Conservation (phyloP, 164 flowering plant genomes). For the Hamamelis virginiana region DNA sequence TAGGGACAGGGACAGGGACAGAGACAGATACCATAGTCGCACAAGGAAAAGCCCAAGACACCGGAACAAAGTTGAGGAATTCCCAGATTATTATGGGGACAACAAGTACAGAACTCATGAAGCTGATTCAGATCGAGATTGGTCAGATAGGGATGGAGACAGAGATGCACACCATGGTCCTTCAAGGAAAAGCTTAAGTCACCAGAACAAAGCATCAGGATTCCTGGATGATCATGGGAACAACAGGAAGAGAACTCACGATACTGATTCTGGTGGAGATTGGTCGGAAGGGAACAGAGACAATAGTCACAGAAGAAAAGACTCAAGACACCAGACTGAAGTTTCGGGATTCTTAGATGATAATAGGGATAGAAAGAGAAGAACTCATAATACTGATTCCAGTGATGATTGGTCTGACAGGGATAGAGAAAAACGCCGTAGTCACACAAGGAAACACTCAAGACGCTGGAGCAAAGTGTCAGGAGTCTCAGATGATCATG, state of each 20-base stretch:
- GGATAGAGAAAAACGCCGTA: background rate
- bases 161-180: background rate
- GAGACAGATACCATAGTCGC: background rate
- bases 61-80: background rate
- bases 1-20: background rate
- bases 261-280: constrained; percentile 22
- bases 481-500: constrained; percentile 1
- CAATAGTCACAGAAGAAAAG: constrained; percentile 4
- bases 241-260: background rate
- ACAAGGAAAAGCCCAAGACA: constrained; percentile 13
- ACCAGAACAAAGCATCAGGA: background rate
- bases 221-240: constrained; percentile 1
- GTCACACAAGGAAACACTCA: constrained; percentile 9
- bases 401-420: background rate
- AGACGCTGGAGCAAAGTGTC: background rate
- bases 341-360: background rate
- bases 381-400: background rate
- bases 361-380: background rate
- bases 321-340: constrained; percentile 5
- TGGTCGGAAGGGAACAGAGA: constrained; percentile 11
- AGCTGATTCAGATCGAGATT: background rate
- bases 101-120: background rate
- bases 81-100: constrained; percentile 5
- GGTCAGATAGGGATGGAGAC: constrained; percentile 3
- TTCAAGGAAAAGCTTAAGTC: constrained; percentile 13